phyloP scores from a whole-genome alignment of 768 basidiomycete genomes.

The Mycena chlorophos region DNA sequence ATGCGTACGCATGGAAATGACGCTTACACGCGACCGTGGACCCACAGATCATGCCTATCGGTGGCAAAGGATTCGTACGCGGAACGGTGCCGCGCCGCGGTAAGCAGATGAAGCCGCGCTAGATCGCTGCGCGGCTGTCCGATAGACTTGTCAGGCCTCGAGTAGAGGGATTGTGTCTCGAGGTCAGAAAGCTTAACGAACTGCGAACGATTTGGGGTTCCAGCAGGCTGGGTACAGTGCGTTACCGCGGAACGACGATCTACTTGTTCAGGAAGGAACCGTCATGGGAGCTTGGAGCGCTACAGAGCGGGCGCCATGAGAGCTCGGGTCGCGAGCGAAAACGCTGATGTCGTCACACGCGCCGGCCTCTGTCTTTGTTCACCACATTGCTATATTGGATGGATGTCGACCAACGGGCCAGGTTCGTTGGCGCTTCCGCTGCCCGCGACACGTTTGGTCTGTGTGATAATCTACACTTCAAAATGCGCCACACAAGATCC shows the following conservation, averaged over 20 bases:
- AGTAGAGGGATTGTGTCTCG: background rate
- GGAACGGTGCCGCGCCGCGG: background rate
- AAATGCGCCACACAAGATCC: background rate
- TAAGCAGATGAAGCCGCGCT: background rate
- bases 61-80: background rate
- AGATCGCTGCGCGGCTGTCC: background rate
- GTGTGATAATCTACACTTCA: background rate
- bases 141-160: background rate
- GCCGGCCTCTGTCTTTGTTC: too few relatives aligned
- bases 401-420: too few relatives aligned
- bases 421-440: background rate
- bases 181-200: background rate
- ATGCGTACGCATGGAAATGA: background rate
- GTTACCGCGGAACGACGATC: background rate
- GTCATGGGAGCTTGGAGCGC: too few relatives aligned
- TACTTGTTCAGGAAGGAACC: background rate
- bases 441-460: background rate
- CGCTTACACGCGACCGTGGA: background rate
- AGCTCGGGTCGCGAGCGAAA: too few relatives aligned
- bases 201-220: background rate
- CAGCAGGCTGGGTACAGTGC: background rate
- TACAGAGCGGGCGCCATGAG: background rate
- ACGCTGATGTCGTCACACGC: too few relatives aligned
- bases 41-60: background rate
- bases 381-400: too few relatives aligned